Conservation (phyloP, 345 rosid genomes). For the Moringa oleifera region DNA sequence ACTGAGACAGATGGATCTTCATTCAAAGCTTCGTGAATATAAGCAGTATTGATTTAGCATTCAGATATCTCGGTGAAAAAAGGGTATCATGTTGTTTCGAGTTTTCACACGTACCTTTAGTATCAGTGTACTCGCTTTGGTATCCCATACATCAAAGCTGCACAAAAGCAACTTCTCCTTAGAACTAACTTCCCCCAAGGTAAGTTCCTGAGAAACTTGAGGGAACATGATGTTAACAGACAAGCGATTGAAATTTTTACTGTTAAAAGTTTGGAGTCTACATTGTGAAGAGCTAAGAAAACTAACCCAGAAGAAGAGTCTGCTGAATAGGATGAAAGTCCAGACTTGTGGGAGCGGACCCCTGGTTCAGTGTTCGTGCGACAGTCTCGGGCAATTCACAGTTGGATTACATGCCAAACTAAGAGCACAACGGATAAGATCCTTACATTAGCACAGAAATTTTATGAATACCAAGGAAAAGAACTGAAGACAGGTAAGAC, state of each 20-base stretch:
- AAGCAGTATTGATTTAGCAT: conserved; percentile 6
- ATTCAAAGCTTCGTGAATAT: conserved; percentile 29
- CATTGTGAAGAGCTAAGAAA: not conserved
- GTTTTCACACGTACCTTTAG: conserved; percentile 24
- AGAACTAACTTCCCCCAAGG: conserved; percentile 38
- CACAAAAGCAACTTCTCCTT: conserved; percentile 23
- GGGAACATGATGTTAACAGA: conserved; percentile 10
- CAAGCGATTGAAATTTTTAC: not conserved
- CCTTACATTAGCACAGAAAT: conserved; percentile 19
- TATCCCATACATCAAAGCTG: conserved; percentile 37
- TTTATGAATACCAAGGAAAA: not conserved
- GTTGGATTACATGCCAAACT: not conserved
- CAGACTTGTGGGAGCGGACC: conserved; percentile 36
- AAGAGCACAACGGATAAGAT: conserved; percentile 10
- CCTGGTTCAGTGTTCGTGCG: conserved; percentile 24
- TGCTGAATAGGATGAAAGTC: conserved; percentile 41
- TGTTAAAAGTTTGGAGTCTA: not conserved
- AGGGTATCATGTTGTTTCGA: not conserved
- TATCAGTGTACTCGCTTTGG: conserved; percentile 25
- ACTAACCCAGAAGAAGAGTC: conserved; percentile 38
- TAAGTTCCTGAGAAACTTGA: conserved; percentile 26
- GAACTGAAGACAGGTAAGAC: not conserved
- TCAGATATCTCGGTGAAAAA: not conserved
- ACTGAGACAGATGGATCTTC: conserved; percentile 37
- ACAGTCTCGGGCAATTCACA: conserved; percentile 36